Evolutionary conservation across 495 filamentous ascomycete species (phyloP), one percentile per base, ranked within the genome.

Genomic region (Tuber umbilicatum): DNA sequence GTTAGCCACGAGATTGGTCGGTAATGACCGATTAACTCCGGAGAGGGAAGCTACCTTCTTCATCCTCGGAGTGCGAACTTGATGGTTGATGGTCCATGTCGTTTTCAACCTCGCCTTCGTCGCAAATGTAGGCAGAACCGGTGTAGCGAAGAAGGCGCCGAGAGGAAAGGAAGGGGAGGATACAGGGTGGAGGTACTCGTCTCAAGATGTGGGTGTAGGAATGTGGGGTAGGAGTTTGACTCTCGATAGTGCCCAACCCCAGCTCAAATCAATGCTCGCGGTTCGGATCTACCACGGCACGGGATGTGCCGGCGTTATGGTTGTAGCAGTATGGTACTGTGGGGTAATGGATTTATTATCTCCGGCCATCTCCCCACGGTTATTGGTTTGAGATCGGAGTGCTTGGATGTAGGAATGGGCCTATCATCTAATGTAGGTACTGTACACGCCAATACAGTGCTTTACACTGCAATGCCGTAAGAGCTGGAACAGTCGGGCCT

Each of bases 81-180:
- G 81, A 74, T 21, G 77, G 73, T 43, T 78, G 75, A 67, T 82
- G 80, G 69, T 82, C 81, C 77, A 82, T 82, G 42, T 82, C 74
- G 27, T 74, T 41, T 35, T 71, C 76, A 1, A 35, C 55, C 55
- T 64, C 55, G 16, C 5, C 55, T 31, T 64, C 27, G 55, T 19
- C 55, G 55, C 6, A 64, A 64, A 35, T 64, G 27, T 35, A 35
- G 55, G 55, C 1, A 35, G 35, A 64, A 35, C 12, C 5, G 27
- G 31, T 7, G 55, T 16, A 64, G 27, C 5, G 39, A 35, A 16
- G 4, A 5, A 17, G n/a, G n/a, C 4, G 50, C 27, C n/a, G 50
- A 31, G 27, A 35, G 4, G 27, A 17, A 16, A 16, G 12, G 12
- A 27, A 31, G 27, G 55, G 55, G 35, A 64, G 27, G 19, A 14